phyloP scores from a whole-genome alignment of 208 protist species.

The Tritrichomonas foetus region DNA sequence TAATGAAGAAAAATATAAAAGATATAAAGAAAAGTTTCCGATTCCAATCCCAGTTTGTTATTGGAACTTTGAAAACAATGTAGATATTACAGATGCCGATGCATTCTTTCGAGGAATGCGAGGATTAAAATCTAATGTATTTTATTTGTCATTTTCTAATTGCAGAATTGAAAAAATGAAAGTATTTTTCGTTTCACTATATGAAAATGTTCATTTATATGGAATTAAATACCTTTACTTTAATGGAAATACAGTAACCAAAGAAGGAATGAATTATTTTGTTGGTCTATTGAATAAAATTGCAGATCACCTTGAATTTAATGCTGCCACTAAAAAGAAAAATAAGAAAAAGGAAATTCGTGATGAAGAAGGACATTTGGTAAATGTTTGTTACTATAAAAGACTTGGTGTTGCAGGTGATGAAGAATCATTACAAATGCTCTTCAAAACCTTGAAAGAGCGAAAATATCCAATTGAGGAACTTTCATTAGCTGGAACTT shows the following conservation, averaged over 20 bases:
- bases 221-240: constrained; percentile 1
- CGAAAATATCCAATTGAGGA: neutral
- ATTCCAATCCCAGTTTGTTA: neutral
- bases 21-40: too few relatives aligned
- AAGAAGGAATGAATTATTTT: neutral
- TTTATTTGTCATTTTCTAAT: neutral
- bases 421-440: neutral
- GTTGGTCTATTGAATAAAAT: too few relatives aligned
- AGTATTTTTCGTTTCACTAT: neutral
- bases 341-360: neutral
- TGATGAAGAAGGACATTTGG: too few relatives aligned
- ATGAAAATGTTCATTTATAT: neutral
- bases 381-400: too few relatives aligned
- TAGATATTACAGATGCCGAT: neutral
- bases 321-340: neutral
- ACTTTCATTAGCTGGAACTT: neutral
- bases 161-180: neutral
- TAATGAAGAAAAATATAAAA: too few relatives aligned
- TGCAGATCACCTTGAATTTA: too few relatives aligned
- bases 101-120: neutral
- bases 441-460: neutral
- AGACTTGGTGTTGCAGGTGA: neutral
- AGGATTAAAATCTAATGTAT: neutral
- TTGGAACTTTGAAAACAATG: neutral
- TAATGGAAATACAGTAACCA: neutral